phyloP scores from a whole-genome alignment of 768 basidiomycete species.

The Psilocybe azurescens region DNA sequence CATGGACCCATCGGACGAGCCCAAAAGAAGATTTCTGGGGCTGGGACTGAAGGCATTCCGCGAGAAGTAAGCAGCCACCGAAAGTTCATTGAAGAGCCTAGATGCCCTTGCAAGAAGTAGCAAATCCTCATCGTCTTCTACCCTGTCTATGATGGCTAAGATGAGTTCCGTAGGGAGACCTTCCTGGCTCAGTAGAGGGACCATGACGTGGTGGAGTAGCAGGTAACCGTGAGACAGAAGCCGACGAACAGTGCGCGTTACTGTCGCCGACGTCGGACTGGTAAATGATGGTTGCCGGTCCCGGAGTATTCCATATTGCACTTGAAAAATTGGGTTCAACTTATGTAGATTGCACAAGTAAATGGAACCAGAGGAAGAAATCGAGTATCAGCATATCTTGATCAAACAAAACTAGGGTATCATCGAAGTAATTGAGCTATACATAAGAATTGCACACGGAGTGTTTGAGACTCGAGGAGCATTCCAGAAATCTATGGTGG shows the following conservation, averaged over 20 bases:
- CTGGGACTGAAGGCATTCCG: constrained; percentile 14
- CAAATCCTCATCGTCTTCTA: constrained; percentile 17
- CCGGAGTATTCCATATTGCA: too few relatives aligned
- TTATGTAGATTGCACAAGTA: too few relatives aligned
- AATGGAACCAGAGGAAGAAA: too few relatives aligned
- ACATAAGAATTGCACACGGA: too few relatives aligned
- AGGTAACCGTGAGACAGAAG: background rate
- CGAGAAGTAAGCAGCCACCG: constrained; percentile 13
- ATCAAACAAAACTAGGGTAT: too few relatives aligned
- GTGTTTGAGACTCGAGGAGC: too few relatives aligned
- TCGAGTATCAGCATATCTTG: too few relatives aligned
- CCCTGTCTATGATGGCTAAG: constrained; percentile 12
- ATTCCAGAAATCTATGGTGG: too few relatives aligned
- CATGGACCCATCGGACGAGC: constrained; percentile 1
- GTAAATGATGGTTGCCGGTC: background rate
- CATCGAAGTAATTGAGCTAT: too few relatives aligned
- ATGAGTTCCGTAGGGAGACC: constrained; percentile 13
- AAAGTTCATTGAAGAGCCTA: constrained; percentile 15
- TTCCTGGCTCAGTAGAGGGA: background rate
- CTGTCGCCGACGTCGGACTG: background rate
- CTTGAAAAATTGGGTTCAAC: too few relatives aligned
- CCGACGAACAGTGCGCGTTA: background rate
- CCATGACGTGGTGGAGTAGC: constrained; percentile 1
- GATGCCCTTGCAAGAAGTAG: constrained; percentile 15
- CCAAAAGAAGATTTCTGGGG: constrained; percentile 10